Percentiles rank a stretch among this genome's conserved stretches.
Evolutionary conservation across 2,329 filamentous ascomycete species (phyloP).

Genomic region (Fusarium sp.): DNA sequence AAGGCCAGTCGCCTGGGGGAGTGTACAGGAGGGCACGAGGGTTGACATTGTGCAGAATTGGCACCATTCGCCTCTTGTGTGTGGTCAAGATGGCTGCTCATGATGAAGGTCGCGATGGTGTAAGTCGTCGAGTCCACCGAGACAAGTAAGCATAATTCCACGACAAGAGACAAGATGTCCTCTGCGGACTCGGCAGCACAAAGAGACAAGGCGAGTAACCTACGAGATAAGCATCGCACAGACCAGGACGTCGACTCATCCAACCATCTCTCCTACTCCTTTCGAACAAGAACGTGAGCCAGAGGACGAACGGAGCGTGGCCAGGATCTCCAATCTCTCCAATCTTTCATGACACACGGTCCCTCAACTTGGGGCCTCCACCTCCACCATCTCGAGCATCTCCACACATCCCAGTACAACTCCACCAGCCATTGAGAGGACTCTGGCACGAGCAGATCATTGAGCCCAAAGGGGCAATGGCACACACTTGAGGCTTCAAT

Average conservation of each 20-base stretch:
- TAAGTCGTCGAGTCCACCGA: slow-evolving; percentile 13
- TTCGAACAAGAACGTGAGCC: slow-evolving; percentile 11
- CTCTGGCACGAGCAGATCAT: slow-evolving; percentile 7
- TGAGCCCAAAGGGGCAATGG: slow-evolving; percentile 7
- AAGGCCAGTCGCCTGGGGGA: slow-evolving; percentile 7
- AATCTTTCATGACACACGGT: slow-evolving; percentile 24
- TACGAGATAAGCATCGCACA: slow-evolving; percentile 21
- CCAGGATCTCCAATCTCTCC: slow-evolving; percentile 30
- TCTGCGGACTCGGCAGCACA: neutral
- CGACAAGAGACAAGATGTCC: neutral
- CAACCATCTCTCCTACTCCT: neutral
- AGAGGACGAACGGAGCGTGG: slow-evolving; percentile 11
- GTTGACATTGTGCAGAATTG: slow-evolving; percentile 15
- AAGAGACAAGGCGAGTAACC: neutral
- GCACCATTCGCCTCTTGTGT: slow-evolving; percentile 7
- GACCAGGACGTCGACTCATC: slow-evolving; percentile 15
- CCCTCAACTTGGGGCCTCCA: slow-evolving; percentile 19
- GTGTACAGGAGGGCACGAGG: slow-evolving; percentile 22
- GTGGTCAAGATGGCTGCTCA: slow-evolving; percentile 3
- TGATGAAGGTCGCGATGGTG: slow-evolving; percentile 11
- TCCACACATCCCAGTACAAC: slow-evolving; percentile 3
- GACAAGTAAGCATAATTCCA: slow-evolving; percentile 9
- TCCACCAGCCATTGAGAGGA: slow-evolving; percentile 4
- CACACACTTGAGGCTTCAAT: slow-evolving; percentile 7
- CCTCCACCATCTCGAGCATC: slow-evolving; percentile 22